These are phyloP conservation scores for Wallemia ichthyophaga DNA, from an alignment of 1,284 basidiomycete species.

Conservation along the genomic window DNA sequence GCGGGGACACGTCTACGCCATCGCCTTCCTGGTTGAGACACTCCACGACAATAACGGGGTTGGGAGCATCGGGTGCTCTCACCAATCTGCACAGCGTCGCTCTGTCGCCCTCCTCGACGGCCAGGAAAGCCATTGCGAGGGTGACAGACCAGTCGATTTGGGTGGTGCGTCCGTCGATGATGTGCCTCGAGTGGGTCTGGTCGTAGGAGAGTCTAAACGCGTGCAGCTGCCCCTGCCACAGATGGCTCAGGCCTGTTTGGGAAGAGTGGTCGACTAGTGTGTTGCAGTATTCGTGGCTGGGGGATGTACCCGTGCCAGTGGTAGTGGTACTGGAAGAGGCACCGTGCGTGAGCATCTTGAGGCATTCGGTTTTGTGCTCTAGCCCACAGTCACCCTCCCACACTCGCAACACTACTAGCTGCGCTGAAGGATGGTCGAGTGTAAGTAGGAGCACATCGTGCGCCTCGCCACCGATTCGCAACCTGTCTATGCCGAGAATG, in stretches of 20 bases:
- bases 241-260: not conserved
- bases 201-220: not conserved
- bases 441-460: not conserved
- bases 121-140: not conserved
- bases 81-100: not conserved
- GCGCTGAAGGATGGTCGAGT: not conserved
- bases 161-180: not conserved
- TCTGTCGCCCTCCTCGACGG: not conserved
- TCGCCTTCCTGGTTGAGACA: not conserved
- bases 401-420: not conserved
- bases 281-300: constrained; percentile 1
- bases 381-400: not conserved
- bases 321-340: too few species aligned
- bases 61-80: not conserved
- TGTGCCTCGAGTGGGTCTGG: not conserved
- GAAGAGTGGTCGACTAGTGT: not conserved
- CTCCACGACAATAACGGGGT: not conserved
- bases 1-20: not conserved
- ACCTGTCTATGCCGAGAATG: not conserved
- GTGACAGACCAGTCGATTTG: not conserved
- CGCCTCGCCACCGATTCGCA: not conserved
- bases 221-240: not conserved
- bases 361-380: not conserved
- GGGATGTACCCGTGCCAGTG: too few species aligned
- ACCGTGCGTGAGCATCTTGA: not conserved